Percentiles rank a stretch among this genome's conserved stretches.
Conservation (phyloP, 2,329 filamentous ascomycete species). For the Trichoderma guizhouense region DNA sequence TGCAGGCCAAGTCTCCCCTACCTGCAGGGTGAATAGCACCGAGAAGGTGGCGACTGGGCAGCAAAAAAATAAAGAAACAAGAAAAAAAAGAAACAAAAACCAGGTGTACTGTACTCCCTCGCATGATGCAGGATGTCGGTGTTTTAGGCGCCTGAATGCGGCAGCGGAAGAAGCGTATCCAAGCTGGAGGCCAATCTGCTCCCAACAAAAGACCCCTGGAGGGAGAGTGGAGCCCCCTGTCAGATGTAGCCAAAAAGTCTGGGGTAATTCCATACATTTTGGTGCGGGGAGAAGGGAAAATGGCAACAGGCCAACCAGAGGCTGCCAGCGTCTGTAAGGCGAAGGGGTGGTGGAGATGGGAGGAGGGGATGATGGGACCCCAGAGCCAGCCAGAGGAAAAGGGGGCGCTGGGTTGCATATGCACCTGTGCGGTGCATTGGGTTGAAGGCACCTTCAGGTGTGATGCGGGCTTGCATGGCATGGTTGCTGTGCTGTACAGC, state of each 20-base stretch:
- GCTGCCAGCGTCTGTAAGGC: background rate
- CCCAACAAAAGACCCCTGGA: conserved; percentile 15
- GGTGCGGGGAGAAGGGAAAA: conserved; percentile 1
- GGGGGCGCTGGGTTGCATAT: conserved; percentile 2
- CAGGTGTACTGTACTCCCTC: background rate
- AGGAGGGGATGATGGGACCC: background rate
- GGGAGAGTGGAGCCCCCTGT: conserved; percentile 1
- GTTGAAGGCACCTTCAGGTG: background rate
- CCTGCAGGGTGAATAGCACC: background rate
- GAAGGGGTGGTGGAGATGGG: background rate
- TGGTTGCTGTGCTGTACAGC: background rate
- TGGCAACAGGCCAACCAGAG: conserved; percentile 1
- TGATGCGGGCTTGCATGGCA: conserved; percentile 6
- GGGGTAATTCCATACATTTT: conserved; percentile 8
- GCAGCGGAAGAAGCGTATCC: background rate
- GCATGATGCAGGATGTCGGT: background rate
- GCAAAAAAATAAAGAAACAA: background rate
- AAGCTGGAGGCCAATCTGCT: background rate
- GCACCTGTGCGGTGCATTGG: conserved; percentile 11
- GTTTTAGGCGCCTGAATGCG: background rate
- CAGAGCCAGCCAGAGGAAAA: background rate
- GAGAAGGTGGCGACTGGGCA: background rate
- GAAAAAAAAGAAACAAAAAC: background rate
- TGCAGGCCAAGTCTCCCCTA: background rate
- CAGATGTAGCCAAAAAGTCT: conserved; percentile 13